Conservation (phyloP, 768 basidiomycete species). For the Pleurotus tuoliensis region DNA sequence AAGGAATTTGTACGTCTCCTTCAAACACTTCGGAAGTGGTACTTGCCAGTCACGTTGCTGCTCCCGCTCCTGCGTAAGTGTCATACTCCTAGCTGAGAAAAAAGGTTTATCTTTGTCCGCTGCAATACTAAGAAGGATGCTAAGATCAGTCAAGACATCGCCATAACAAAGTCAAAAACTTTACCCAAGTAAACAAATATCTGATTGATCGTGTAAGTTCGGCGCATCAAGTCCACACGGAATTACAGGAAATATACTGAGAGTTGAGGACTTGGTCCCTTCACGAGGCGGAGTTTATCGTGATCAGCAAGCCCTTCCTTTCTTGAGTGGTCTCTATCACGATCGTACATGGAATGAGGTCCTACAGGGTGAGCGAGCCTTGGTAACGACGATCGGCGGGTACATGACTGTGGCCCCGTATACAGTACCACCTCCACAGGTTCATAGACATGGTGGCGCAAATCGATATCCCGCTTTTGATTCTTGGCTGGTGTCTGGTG, state of each 20-base stretch:
- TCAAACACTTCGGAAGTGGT: slow-evolving; percentile 1
- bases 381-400: background rate
- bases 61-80: background rate
- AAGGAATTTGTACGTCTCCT: background rate
- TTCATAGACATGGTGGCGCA: too few species aligned
- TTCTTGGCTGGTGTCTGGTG: too few species aligned
- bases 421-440: too few species aligned
- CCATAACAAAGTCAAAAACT: too few species aligned
- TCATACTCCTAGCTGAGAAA: background rate
- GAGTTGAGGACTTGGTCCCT: background rate
- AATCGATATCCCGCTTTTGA: too few species aligned
- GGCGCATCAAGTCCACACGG: background rate
- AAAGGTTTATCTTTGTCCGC: background rate
- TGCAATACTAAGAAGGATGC: too few species aligned
- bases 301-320: slow-evolving; percentile 1
- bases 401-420: too few species aligned
- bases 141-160: too few species aligned
- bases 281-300: background rate
- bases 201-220: background rate
- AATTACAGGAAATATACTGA: background rate
- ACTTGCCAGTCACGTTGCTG: background rate
- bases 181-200: too few species aligned
- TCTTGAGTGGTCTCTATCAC: slow-evolving; percentile 6
- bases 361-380: slow-evolving; percentile 2
- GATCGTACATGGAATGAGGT: background rate